Evolutionary conservation across 1,284 basidiomycete genomes (phyloP).

Genomic region (Gastroboletus turbinatus): DNA sequence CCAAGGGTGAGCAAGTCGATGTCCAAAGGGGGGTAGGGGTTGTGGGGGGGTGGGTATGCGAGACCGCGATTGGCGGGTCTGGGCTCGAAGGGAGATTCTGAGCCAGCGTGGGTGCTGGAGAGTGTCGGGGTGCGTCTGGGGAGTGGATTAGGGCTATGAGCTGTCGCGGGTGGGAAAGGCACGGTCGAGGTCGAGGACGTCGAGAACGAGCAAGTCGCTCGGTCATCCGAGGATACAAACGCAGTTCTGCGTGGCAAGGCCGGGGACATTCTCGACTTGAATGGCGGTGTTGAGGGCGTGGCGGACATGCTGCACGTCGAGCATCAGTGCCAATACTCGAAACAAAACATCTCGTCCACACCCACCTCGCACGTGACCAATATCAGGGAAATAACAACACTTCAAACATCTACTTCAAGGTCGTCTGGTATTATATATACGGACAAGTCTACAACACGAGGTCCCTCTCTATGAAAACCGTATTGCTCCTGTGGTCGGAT

Average conservation of each 20-base stretch:
- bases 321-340: not conserved
- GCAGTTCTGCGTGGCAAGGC: not conserved
- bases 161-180: constrained; percentile 18
- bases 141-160: constrained; percentile 2
- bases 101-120: constrained; percentile 12
- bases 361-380: constrained; percentile 29
- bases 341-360: not conserved
- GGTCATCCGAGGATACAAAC: not conserved
- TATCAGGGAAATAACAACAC: not conserved
- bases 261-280: not conserved
- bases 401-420: not conserved
- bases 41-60: not conserved
- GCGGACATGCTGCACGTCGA: constrained; percentile 33
- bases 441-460: constrained; percentile 21
- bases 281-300: constrained; percentile 30
- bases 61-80: constrained; percentile 9
- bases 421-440: constrained; percentile 17
- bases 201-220: constrained; percentile 1
- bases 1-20: constrained; percentile 10
- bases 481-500: constrained; percentile 33
- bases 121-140: constrained; percentile 4
- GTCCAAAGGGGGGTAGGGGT: constrained; percentile 11
- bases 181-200: constrained; percentile 16
- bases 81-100: constrained; percentile 22
- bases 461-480: constrained; percentile 30